Percentiles rank a stretch among this genome's conserved stretches.
phyloP scores from a whole-genome alignment of 73 alveolate species.

The Uronychia setigera region DNA sequence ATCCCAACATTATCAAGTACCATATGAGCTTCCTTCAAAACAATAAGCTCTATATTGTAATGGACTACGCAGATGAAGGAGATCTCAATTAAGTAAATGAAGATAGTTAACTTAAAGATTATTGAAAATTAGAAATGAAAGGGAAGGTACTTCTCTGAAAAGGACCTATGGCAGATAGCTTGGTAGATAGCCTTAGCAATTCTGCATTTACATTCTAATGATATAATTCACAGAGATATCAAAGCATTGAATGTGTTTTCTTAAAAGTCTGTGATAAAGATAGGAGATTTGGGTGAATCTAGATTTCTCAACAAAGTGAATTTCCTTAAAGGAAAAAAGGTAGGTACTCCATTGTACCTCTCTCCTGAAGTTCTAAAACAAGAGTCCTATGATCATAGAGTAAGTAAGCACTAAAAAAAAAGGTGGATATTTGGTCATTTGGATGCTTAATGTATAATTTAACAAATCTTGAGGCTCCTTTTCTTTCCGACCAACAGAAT shows the following conservation, averaged over 20 bases:
- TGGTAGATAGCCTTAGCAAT: conserved; percentile 33
- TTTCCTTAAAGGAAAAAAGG: conserved; percentile 33
- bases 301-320: conserved; percentile 28
- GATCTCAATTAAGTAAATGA: conserved; percentile 26
- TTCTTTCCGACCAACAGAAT: background rate
- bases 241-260: conserved; percentile 40
- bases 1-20: conserved; percentile 77
- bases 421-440: conserved; percentile 26
- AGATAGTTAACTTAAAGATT: background rate
- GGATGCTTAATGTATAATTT: conserved; percentile 26
- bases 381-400: conserved; percentile 1
- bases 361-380: conserved; percentile 36
- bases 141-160: conserved; percentile 15
- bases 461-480: conserved; percentile 30
- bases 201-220: conserved; percentile 36
- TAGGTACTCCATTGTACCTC: conserved; percentile 57
- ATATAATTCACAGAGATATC: conserved; percentile 48
- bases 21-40: conserved; percentile 70
- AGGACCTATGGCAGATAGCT: conserved; percentile 24
- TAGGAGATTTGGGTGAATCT: conserved; percentile 60
- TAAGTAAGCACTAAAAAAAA: conserved; percentile 11
- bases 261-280: conserved; percentile 37
- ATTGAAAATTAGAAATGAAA: conserved; percentile 3
- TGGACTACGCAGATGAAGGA: conserved; percentile 66
- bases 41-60: conserved; percentile 57